A percentile compares a stretch with the other conserved stretches of the same genome.
These are phyloP conservation scores for Phallus indusiatus DNA, from an alignment of 768 basidiomycete genomes.

Conservation along the genomic window DNA sequence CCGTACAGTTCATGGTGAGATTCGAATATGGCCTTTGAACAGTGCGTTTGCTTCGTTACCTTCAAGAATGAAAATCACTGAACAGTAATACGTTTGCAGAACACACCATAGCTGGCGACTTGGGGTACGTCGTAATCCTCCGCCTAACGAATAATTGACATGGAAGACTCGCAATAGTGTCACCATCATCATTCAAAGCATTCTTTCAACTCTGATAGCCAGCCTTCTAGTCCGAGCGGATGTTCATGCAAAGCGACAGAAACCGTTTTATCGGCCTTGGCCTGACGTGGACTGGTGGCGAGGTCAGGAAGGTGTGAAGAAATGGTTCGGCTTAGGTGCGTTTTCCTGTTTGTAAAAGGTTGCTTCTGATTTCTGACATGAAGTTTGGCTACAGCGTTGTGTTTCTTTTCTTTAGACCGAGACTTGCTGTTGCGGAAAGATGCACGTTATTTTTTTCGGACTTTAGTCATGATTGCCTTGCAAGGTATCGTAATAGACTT, in stretches of 20 bases:
- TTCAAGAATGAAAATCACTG: background rate
- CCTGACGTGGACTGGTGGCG: conserved; percentile 1
- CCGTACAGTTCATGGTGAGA: background rate
- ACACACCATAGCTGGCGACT: conserved; percentile 6
- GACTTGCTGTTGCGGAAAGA: background rate
- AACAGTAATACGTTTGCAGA: background rate
- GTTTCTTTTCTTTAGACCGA: background rate
- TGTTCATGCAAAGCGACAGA: background rate
- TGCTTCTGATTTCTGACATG: background rate
- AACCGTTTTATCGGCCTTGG: background rate
- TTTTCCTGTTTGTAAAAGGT: background rate
- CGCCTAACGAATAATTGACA: background rate
- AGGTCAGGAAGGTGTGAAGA: background rate
- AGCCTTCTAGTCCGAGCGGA: background rate
- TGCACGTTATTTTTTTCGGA: background rate
- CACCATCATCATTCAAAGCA: conserved; percentile 5
- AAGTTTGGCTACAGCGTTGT: background rate
- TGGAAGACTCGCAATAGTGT: background rate
- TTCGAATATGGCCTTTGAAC: conserved; percentile 3
- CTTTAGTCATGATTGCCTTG: background rate
- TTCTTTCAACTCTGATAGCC: background rate
- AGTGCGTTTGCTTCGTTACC: background rate
- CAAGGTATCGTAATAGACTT: background rate
- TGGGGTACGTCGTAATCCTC: background rate
- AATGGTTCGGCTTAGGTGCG: background rate